Evolutionary conservation across 2,329 filamentous ascomycete genomes (phyloP).

Genomic region (Ophiostoma sp.): DNA sequence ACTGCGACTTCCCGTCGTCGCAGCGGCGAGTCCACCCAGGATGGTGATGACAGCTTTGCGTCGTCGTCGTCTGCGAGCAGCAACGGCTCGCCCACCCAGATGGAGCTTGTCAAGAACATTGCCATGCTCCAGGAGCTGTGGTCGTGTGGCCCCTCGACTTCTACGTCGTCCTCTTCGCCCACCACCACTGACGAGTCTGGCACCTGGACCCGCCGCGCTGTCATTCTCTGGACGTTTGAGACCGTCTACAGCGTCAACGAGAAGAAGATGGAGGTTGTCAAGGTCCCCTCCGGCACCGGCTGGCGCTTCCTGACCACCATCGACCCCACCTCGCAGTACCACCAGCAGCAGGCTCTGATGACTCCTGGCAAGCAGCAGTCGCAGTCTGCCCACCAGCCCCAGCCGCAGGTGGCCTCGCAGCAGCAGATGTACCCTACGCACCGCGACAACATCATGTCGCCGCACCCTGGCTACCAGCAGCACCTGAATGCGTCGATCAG

Average conservation of each 20-base stretch:
- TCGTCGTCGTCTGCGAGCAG: slow-evolving; percentile 28
- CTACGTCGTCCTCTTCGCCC: slow-evolving; percentile 27
- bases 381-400: slow-evolving; percentile 18
- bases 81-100: slow-evolving; percentile 39
- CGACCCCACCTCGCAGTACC: slow-evolving; percentile 54
- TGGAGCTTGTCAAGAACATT: slow-evolving; percentile 55
- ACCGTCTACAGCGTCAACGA: slow-evolving; percentile 44
- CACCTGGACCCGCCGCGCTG: slow-evolving; percentile 53
- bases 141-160: slow-evolving; percentile 45
- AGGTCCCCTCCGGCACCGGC: slow-evolving; percentile 49
- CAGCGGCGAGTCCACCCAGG: slow-evolving; percentile 31
- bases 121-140: slow-evolving; percentile 65
- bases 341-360: slow-evolving; percentile 46
- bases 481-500: slow-evolving; percentile 52
- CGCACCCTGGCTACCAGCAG: slow-evolving; percentile 47
- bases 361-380: slow-evolving; percentile 24
- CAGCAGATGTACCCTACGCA: slow-evolving; percentile 28
- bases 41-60: slow-evolving; percentile 29
- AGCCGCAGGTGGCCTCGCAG: slow-evolving; percentile 20
- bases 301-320: slow-evolving; percentile 60
- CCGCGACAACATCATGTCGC: slow-evolving; percentile 49
- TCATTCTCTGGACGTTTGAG: slow-evolving; percentile 60
- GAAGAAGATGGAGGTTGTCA: slow-evolving; percentile 41
- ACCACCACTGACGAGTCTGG: slow-evolving; percentile 15
- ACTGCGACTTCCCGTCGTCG: slow-evolving; percentile 19